Conservation (phyloP, 1,284 basidiomycete genomes). For the Malassezia japonica region DNA sequence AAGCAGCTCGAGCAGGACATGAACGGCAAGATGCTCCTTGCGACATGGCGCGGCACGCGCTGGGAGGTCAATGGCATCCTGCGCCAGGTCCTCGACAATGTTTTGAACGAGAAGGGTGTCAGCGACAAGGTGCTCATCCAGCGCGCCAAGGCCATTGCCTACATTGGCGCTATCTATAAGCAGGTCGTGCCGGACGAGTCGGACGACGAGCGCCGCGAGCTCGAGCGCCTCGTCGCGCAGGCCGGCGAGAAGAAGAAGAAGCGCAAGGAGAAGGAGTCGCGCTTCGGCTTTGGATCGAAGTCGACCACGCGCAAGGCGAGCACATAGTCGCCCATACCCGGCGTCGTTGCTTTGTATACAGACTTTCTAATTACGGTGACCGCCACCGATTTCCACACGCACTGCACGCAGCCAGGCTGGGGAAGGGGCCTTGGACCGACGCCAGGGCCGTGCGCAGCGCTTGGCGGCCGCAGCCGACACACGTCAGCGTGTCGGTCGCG, state of each 20-base stretch:
- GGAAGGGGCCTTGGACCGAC: background rate
- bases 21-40: constrained; percentile 62
- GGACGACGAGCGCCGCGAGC: constrained; percentile 44
- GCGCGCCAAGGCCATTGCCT: constrained; percentile 38
- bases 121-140: constrained; percentile 39
- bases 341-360: background rate
- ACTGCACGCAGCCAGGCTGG: background rate
- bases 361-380: background rate
- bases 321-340: background rate
- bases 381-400: constrained; percentile 12
- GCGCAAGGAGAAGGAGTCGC: constrained; percentile 14
- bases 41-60: constrained; percentile 36
- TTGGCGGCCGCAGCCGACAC: constrained; percentile 6
- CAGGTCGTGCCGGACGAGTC: constrained; percentile 41
- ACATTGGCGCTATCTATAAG: constrained; percentile 45
- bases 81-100: constrained; percentile 41
- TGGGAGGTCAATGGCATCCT: constrained; percentile 41
- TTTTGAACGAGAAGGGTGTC: constrained; percentile 46
- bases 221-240: constrained; percentile 50
- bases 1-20: constrained; percentile 84
- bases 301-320: background rate
- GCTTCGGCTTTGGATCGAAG: background rate
- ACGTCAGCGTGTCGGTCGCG: constrained; percentile 1
- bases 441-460: constrained; percentile 1
- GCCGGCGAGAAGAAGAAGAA: constrained; percentile 50